Evolutionary conservation across 352 stramenopile genomes (phyloP).

Genomic region (Phytopythium mirpurense): DNA sequence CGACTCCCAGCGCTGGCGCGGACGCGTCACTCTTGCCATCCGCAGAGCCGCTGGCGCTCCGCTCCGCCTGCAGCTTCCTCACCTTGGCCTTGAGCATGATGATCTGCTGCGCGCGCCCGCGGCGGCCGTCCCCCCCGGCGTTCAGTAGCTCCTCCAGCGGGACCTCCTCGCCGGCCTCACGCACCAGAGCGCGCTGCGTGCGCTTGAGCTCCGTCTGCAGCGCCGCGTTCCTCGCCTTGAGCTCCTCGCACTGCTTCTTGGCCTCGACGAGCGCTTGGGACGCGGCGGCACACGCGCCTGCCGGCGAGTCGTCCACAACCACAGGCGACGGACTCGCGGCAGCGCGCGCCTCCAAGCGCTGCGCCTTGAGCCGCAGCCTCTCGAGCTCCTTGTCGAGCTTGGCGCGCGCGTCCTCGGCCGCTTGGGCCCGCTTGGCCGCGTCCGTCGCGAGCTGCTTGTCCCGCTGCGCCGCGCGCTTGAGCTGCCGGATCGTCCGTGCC

Average conservation of each 20-base stretch:
- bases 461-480: slow-evolving; percentile 53
- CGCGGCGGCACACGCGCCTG: not conserved
- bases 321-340: slow-evolving; percentile 7
- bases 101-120: slow-evolving; percentile 77
- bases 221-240: slow-evolving; percentile 51
- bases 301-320: not conserved
- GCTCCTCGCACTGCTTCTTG: slow-evolving; percentile 57
- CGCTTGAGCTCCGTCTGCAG: slow-evolving; percentile 64
- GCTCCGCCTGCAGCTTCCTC: slow-evolving; percentile 53
- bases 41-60: not conserved
- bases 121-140: slow-evolving; percentile 17
- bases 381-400: slow-evolving; percentile 56
- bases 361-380: slow-evolving; percentile 50
- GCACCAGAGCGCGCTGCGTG: slow-evolving; percentile 54
- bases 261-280: not conserved
- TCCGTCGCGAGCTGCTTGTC: slow-evolving; percentile 50
- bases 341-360: slow-evolving; percentile 42
- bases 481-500: slow-evolving; percentile 51
- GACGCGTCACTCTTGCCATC: not conserved
- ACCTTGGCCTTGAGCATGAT: slow-evolving; percentile 81
- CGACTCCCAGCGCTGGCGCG: slow-evolving; percentile 29
- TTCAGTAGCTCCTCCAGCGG: slow-evolving; percentile 44
- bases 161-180: slow-evolving; percentile 60
- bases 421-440: slow-evolving; percentile 33
- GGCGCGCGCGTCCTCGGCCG: slow-evolving; percentile 21